Base-by-base conservation (phyloP, 495 filamentous ascomycete genomes). In the Penicillium paxilli region DNA sequence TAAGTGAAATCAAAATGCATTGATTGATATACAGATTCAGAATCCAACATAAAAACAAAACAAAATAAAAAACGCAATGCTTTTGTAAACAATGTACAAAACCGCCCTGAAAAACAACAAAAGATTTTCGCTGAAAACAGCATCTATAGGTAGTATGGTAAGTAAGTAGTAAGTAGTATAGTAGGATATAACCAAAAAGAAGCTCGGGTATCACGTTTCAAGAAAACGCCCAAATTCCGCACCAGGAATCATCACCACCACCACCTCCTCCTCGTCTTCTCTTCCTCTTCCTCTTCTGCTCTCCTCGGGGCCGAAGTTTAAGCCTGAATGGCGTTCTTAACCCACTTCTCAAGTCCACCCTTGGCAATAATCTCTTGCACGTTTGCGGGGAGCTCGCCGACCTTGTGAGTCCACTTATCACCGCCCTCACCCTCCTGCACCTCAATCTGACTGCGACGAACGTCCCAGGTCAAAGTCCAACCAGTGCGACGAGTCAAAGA, bases 291-390 rank as follows among this genome's bases (percentile, higher is more conserved):
- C n/a, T n/a, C n/a, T n/a, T n/a, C n/a, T n/a, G n/a, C n/a, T n/a
- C n/a, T n/a, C n/a, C n/a, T n/a, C n/a, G n/a, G n/a, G n/a, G n/a
- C n/a, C 19, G 19, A 20, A 35, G 10, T 14, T 56, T 42, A 52
- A 12, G 44, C 44, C 28, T 47, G 49, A 12, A 58, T 52, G 10
- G 55, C 49, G 24, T 75, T 75, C 78, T 89, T 89, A 4, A 95
- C 89, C 92, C 92, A 96, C 49, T 84, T 83, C 76, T 91, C 90
- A 62, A 96, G 63, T 38, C 74, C 68, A 0, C 88, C 90, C 53
- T 75, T 66, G n/a, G 89, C 91, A 62, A 96, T 85, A 52, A 96
- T 93, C 67, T 90, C 90, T 67, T 97, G 93, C 51, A 97, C 89
- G 66, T 92, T 96, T 1, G 88, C 83, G 41, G 92, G 88, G 52